phyloP scores from a whole-genome alignment of 345 rosid genomes.

The Diplotaxis tenuifolia region DNA sequence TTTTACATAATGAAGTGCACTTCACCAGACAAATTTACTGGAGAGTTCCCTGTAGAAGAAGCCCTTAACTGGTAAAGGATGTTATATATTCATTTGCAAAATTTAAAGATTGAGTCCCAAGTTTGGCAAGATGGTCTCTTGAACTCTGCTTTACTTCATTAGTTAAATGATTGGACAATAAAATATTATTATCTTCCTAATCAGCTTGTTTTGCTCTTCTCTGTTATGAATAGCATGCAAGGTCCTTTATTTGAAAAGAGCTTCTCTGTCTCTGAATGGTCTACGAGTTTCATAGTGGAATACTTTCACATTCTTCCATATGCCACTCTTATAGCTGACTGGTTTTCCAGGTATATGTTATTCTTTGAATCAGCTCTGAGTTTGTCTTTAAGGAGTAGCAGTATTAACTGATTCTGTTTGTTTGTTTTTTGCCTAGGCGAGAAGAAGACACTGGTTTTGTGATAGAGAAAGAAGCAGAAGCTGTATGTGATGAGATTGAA shows the following conservation, averaged over 20 bases:
- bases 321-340: constrained; percentile 43
- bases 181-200: not conserved
- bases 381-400: not conserved
- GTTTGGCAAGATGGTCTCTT: not conserved
- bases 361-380: constrained; percentile 5
- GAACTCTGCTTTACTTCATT: not conserved
- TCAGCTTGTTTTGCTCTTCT: not conserved
- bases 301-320: constrained; percentile 62
- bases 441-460: constrained; percentile 18
- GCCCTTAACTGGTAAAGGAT: constrained; percentile 44
- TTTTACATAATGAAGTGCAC: no score
- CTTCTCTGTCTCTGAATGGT: constrained; percentile 40
- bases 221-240: constrained; percentile 46
- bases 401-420: not conserved
- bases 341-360: constrained; percentile 49
- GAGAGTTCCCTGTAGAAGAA: constrained; percentile 42
- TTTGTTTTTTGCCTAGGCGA: constrained; percentile 19
- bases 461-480: constrained; percentile 33
- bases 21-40: no score
- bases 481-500: constrained; percentile 14
- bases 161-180: not conserved
- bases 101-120: not conserved
- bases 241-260: constrained; percentile 48
- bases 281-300: constrained; percentile 41
- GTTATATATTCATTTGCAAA: not conserved